Base-by-base conservation (phyloP, 2,329 filamentous ascomycete species). In the Diaporthe helianthi region DNA sequence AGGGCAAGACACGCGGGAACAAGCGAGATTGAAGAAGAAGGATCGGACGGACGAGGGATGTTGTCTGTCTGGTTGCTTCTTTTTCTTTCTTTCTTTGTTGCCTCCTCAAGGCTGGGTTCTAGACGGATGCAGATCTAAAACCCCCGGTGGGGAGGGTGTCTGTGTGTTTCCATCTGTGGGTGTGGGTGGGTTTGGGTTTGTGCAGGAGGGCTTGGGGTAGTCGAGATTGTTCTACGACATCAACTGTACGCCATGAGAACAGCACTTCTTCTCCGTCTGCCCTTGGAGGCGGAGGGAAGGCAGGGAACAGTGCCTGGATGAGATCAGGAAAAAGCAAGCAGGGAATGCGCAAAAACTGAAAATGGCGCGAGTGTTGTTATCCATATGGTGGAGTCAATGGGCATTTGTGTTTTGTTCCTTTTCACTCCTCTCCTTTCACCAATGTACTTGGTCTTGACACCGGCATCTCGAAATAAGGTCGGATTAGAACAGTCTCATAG, bases 401-500 rank as follows among this genome's bases (percentile, higher is more conserved):
- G 44, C 22, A 49, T 24, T 41, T 33, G 65, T 24, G 17, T 47
- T 51, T 49, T 22, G n/a, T 47, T 47, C 44, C n/a, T 22, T 46
- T 49, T 31, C 15, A 17, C 33, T 36, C 52, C 36, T 65, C 13
- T 41, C 29, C 17, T 49, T 61, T 19, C 26, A 22, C 36, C 13
- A 5, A 36, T 44, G 47, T 65, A 36, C 24, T 67, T 49, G 38
- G 41, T 46, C 60, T 61, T 71, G 67, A 31, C 44, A 46, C 63
- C 33, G 44, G 38, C 46, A 58, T 58, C 29, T 58, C 58, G 41
- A 65, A 44, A 55, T 54, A 55, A 36, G 55, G 55, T 36, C 51
- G 26, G 26, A 46, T 33, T 33, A 68, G 69, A 51, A n/a, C 54
- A 58, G 65, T 70, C 69, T 68, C 65, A 36, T 47, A 41, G 47